Evolutionary conservation across 768 basidiomycete species (phyloP), one percentile per base, ranked within the genome.

Genomic region (Auricularia cornea): DNA sequence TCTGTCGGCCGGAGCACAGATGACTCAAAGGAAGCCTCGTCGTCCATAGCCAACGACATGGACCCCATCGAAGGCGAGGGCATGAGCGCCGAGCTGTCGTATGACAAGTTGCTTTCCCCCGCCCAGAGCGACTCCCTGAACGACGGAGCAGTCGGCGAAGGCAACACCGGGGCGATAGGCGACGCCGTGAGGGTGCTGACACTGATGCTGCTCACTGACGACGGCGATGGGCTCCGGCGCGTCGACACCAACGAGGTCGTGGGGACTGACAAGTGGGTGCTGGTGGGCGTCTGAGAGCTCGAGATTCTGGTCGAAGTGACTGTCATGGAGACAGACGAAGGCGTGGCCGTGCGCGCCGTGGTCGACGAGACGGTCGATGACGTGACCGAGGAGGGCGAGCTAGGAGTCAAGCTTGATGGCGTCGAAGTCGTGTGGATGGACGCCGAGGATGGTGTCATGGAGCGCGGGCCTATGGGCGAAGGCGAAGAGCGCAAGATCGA

Each of bases 301-400:
- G 60, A 59, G 73, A 67, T 51, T 2, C 82, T 81, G 4, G 80
- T 81, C 1, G 79, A 71, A 3, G 74, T 67, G 38, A 23, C 80
- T 77, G 52, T 77, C 69, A 74, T 63, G 3, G 81, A 82, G 28
- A 61, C 33, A 3, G 65, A 70, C n/a, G 69, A 66, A 18, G 71
- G 67, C 12, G 73, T 72, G 48, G 69, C 68, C 23, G 66, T 66
- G 30, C 70, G 65, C 23, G 66, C 62, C 12, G 72, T 69, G 16
- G 71, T 48, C 18, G 67, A 51, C 38, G 60, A 63, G 10, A 62
- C 40, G 52, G 60, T 57, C 10, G 32, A 32, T 28, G 60, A 54
- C 10, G 64, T 56, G 23, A 57, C 20, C 48, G 44, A 23, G 14
- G 11, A 28, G 10, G 28, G 32, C 61, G 33, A 33, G 60, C 64